Evolutionary conservation across 1,284 basidiomycete genomes (phyloP), one percentile per base, ranked within the genome.

Genomic region (Cryptococcus sp.): DNA sequence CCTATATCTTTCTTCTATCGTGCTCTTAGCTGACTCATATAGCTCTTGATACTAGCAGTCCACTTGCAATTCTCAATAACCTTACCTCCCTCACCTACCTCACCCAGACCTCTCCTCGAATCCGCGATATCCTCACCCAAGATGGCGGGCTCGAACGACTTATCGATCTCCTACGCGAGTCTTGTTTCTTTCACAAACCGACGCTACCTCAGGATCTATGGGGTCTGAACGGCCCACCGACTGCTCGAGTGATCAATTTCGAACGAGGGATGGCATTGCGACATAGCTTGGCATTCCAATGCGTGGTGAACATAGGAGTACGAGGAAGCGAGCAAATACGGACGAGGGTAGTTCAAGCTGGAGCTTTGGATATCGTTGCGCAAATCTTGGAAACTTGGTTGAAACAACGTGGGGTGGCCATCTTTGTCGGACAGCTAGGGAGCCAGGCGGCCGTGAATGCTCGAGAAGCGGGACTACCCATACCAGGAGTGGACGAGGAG

Each of bases 111-210:
- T 97, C 92, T 0, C 93, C 94, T 3, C 83, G 93, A 53, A 97
- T 99, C 75, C 84, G 94, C 45, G 95, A 99, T 74, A 97, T 97
- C 66, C 87, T 99, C 79, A 94, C 92, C 37, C 84, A 88, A 78
- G 94, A 98, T 71, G 94, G 94, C 51, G 94, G 95, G 2, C 82
- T 99, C 35, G 94, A 98, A 69, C 84, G 93, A 22, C 83, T 99
- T 33, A 87, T 98, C 28, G 84, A 87, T 51, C 91, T 99, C 57
- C 77, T 92, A n/a, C 84, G 86, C 64, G 85, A 91, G 57, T 89
- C 89, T 58, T 88, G 65, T 35, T 58, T 73, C 7, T 71, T 71
- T 1, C 65, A 67, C 22, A 62, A 66, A 14, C 42, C 52, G 3
- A 58, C 65, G 47, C 52, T 65, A 28, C 48, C 65, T n/a, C 63